Evolutionary conservation across 75 land plant species (phyloP), one percentile per base, ranked within the genome.

Genomic region (Selaginella tamariscina): DNA sequence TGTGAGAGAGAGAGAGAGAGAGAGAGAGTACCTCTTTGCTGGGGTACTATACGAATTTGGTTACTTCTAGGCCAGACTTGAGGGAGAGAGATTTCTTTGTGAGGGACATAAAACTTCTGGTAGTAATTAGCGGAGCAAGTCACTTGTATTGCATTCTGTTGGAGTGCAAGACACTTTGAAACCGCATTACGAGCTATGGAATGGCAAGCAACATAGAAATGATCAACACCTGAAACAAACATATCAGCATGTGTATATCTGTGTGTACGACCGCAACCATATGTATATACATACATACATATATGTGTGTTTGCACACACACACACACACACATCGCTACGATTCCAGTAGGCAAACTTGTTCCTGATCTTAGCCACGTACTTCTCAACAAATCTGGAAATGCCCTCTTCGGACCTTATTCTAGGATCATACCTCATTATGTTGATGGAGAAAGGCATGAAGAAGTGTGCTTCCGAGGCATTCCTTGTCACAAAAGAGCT

Each of bases 191-290:
- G 62, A n/a, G n/a, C 23, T 9, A 59, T n/a, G 9, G 62, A 59
- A n/a, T 59, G 62, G 23, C 62, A 59, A 5, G n/a, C 23, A 2
- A 59, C 62, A n/a, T 59, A 59, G 23, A 59, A 81, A 32, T 81
- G 83, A 30, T 81, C 83, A 29, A 71, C 56, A 1, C 83, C 83
- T n/a, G n/a, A n/a, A n/a, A n/a, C n/a, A n/a, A n/a, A n/a, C n/a
- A n/a, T n/a, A n/a, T n/a, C n/a, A n/a, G n/a, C n/a, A n/a, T n/a
- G n/a, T n/a, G n/a, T n/a, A n/a, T n/a, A n/a, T n/a, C n/a, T n/a
- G n/a, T n/a, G n/a, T n/a, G n/a, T n/a, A n/a, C n/a, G n/a, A n/a
- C n/a, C n/a, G n/a, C n/a, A n/a, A n/a, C n/a, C n/a, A n/a, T n/a
- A n/a, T n/a, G n/a, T n/a, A n/a, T n/a, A n/a, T n/a, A n/a, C n/a